phyloP scores from a whole-genome alignment of 305 asterid species.

The Fraxinus latifolia region DNA sequence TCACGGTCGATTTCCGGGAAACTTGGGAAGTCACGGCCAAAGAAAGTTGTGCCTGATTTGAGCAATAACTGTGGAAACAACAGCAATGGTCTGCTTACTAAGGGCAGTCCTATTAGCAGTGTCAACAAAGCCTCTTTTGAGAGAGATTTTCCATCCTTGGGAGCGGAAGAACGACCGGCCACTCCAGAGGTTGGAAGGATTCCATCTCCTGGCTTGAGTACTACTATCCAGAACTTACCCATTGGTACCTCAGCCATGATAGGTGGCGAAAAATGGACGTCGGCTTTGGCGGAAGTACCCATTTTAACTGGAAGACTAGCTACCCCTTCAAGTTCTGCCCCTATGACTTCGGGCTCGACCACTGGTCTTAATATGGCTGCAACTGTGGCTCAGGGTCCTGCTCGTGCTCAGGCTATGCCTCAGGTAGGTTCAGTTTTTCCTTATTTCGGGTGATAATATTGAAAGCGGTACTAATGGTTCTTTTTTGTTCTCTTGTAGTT shows the following conservation, averaged over 20 bases:
- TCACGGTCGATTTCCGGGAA: slow-evolving; percentile 68
- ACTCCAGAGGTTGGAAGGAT: slow-evolving; percentile 62
- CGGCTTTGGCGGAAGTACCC: slow-evolving; percentile 81
- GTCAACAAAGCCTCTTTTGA: slow-evolving; percentile 50
- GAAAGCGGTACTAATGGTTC: slow-evolving; percentile 18
- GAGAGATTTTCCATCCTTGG: slow-evolving; percentile 64
- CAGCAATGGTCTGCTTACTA: slow-evolving; percentile 38
- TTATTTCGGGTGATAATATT: slow-evolving; percentile 3
- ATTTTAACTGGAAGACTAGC: slow-evolving; percentile 39
- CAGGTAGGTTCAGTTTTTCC: slow-evolving; percentile 45
- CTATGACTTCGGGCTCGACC: slow-evolving; percentile 38
- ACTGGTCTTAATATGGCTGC: slow-evolving; percentile 89
- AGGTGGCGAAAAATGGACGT: slow-evolving; percentile 79
- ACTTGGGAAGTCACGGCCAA: slow-evolving; percentile 52
- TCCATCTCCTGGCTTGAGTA: slow-evolving; percentile 66
- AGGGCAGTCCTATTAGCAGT: slow-evolving; percentile 33
- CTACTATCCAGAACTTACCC: slow-evolving; percentile 53
- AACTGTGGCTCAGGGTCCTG: slow-evolving; percentile 78
- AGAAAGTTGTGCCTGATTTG: slow-evolving; percentile 38
- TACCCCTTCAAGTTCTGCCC: slow-evolving; percentile 35
- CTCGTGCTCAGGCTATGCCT: slow-evolving; percentile 56
- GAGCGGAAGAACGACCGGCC: slow-evolving; percentile 51
- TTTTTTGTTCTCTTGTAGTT: slow-evolving; percentile 36
- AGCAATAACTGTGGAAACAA: slow-evolving; percentile 33
- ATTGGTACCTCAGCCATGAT: slow-evolving; percentile 46